Percentiles rank a stretch among this genome's conserved stretches.
Conservation (phyloP, 2,329 filamentous ascomycete species). For the Claviceps pusilla region DNA sequence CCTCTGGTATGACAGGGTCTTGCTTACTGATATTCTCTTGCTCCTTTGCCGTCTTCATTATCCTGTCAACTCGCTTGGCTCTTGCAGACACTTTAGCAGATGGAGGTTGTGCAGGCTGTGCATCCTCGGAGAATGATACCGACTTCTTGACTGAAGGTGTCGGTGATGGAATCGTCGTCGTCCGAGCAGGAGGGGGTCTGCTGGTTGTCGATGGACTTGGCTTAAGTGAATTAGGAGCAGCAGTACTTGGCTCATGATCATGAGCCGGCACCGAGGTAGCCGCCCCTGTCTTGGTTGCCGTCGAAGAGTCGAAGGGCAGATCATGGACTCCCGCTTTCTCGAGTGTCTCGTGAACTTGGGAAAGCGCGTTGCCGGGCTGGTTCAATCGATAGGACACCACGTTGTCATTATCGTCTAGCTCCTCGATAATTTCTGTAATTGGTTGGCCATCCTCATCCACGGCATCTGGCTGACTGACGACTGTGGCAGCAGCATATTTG, state of each 20-base stretch:
- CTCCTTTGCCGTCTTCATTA: constrained; percentile 41
- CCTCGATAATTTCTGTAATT: constrained; percentile 80
- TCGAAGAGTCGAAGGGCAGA: constrained; percentile 9
- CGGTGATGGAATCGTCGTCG: not conserved
- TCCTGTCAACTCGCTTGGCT: constrained; percentile 36
- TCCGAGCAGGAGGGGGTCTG: not conserved
- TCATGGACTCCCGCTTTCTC: constrained; percentile 59
- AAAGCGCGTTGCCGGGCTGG: constrained; percentile 51
- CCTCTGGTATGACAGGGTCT: constrained; percentile 45
- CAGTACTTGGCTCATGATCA: not conserved
- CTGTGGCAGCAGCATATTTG: constrained; percentile 49
- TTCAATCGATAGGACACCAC: constrained; percentile 54
- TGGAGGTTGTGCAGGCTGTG: constrained; percentile 15
- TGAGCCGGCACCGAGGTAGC: not conserved
- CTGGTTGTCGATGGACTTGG: not conserved
- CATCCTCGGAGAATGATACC: constrained; percentile 49
- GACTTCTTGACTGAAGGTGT: constrained; percentile 30
- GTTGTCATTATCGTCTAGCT: constrained; percentile 82
- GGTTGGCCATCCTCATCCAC: constrained; percentile 57
- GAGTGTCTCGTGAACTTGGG: constrained; percentile 56
- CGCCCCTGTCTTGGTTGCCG: constrained; percentile 1
- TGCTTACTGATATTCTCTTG: constrained; percentile 33
- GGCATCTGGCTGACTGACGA: constrained; percentile 44
- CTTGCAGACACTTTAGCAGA: constrained; percentile 21
- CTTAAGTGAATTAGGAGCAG: not conserved